Base-by-base conservation (phyloP, 1,284 basidiomycete genomes). In the Rhodotorula glutinis region DNA sequence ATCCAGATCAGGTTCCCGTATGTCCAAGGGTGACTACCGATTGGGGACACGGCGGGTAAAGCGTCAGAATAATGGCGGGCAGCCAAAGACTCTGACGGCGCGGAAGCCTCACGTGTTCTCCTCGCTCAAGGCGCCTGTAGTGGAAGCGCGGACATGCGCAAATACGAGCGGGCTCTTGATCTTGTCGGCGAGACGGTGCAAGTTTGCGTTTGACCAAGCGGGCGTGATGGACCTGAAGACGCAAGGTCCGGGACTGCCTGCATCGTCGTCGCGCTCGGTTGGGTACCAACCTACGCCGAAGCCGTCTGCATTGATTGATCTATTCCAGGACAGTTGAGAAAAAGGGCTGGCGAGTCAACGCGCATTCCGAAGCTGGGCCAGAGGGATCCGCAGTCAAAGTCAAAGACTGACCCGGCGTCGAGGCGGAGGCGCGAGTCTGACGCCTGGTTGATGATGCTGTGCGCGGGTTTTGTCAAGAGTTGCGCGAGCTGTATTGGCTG, bases 401-500 rank as follows among this genome's bases (percentile, higher is more conserved):
- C 25, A 16, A 21, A n/a, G 23, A 74, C 47, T 69, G 47, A 67
- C 78, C 78, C 69, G 13, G 71, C 66, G 49, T 74, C 75, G 23
- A 96, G 80, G 25, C 93, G 85, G 41, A 96, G 82, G 27, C 92
- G 85, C 46, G 90, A 92, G 80, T 95, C 92, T 76, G 92, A 93
- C 0, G 93, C 91, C 77, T 96, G 92, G 78, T 94, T 94, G 78
- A 92, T 92, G 81, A 98, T 97, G 19, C 90, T 93, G 81, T 98
- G 94, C 63, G 89, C 89, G 53, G 94, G 94, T 53, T 90, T 53
- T 90, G 72, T 72, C 23, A 74, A 47, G n/a, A 74, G 66, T 38
- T 70, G 67, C 19, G 60, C 60, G 55, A 76, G 75, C 53, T 65
- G 63, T 49, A 76, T 73, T 2, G 75, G 75, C 54, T 74, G 70